A percentile compares a stretch with the other conserved stretches of the same genome.
phyloP scores from a whole-genome alignment of 345 rosid genomes.

The Populus simonii region DNA sequence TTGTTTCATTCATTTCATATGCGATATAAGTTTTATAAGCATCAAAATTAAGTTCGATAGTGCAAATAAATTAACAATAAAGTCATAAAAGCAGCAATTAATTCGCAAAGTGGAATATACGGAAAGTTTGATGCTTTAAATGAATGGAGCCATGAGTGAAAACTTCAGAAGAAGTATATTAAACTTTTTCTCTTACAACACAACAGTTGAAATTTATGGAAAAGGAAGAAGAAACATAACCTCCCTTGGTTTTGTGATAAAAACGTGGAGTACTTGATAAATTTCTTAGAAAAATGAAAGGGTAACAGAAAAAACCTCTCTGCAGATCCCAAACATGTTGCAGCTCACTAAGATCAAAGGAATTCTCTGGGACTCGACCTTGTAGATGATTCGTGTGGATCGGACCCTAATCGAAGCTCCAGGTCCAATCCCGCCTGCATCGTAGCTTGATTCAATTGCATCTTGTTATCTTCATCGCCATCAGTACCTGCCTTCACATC shows the following conservation, averaged over 20 bases:
- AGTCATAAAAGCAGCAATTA: neutral
- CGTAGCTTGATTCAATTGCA: neutral
- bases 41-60: neutral
- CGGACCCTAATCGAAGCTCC: conserved; percentile 27
- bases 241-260: neutral
- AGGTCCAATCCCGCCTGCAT: conserved; percentile 11
- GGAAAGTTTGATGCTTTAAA: neutral
- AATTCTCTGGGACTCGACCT: conserved; percentile 5
- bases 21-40: neutral
- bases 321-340: neutral
- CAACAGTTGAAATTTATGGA: neutral
- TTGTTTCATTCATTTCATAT: no score
- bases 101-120: neutral
- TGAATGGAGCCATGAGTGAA: neutral
- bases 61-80: no score
- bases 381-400: conserved; percentile 5
- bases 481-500: neutral
- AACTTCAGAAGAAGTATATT: neutral
- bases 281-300: neutral
- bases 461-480: neutral
- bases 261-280: neutral
- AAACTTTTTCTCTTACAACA: neutral
- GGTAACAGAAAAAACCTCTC: conserved; percentile 1
- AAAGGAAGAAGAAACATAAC: neutral
- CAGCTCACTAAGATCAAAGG: neutral